Conservation (phyloP, 345 rosid species). For the Citrus sp. region DNA sequence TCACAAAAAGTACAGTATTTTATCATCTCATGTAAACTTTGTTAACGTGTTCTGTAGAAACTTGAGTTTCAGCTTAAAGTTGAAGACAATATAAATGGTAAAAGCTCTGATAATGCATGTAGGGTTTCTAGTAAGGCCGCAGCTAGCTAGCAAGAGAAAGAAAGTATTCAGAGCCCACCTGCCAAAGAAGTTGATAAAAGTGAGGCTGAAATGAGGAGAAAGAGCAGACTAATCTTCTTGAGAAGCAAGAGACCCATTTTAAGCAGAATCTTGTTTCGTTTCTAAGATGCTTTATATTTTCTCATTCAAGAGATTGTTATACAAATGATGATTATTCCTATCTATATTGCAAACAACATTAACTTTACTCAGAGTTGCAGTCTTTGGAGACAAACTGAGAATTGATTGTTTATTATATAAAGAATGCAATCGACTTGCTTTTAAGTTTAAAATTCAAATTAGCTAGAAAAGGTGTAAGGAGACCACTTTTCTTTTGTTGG, state of each 20-base stretch:
- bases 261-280: conserved; percentile 4
- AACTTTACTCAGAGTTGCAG: not conserved
- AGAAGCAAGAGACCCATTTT: conserved; percentile 34
- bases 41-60: not conserved
- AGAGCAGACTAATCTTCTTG: conserved; percentile 41
- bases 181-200: conserved; percentile 40
- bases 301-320: conserved; percentile 11
- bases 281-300: not conserved
- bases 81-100: not conserved
- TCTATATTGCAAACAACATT: conserved; percentile 1
- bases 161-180: conserved; percentile 29
- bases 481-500: conserved; percentile 62
- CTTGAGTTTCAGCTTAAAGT: not conserved
- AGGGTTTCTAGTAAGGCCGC: conserved; percentile 13
- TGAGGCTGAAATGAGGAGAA: conserved; percentile 49
- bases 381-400: conserved; percentile 4
- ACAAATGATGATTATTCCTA: conserved; percentile 20
- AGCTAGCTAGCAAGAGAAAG: not conserved
- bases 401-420: conserved; percentile 27
- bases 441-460: conserved; percentile 24
- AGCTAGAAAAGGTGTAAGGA: conserved; percentile 37
- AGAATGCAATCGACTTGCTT: conserved; percentile 20
- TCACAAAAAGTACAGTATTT: too few relatives aligned
- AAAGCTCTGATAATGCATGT: conserved; percentile 4
- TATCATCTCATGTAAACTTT: not conserved